Base-by-base conservation (phyloP, 2,329 filamentous ascomycete genomes). In the Madurella fahalii region DNA sequence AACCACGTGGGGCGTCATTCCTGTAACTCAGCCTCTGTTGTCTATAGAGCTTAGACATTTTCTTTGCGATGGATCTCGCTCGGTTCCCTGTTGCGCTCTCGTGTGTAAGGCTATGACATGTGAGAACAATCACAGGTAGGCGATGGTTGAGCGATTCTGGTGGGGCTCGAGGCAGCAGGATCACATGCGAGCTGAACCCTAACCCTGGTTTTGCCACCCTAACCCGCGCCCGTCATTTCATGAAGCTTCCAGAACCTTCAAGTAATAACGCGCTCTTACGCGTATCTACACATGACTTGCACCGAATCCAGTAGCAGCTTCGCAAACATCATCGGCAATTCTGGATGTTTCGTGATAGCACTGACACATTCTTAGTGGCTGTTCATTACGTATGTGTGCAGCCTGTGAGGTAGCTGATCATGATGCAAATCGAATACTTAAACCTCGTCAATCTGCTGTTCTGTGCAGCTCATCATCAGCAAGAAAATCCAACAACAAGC, bases 321-420 rank as follows among this genome's bases (percentile, higher is more conserved):
- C 46, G 47, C 51, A 50, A 53, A 18, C 43, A 48, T 8, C 41
- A 52, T 40, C 52, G 43, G 48, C 47, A 47, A 43, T 60, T 57
- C 55, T 54, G 47, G 58, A 13, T 4, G 41, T 17, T 60, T 58
- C 58, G 37, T 20, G 50, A 37, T 39, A 16, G 12, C n/a, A 13
- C 40, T 15, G 8, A 20, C 18, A 42, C 31, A 37, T 56, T 53
- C 32, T 44, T 49, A 44, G 55, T 53, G 17, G 12, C 17, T 12
- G 8, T 25, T 46, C 20, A 9, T 8, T 31, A 39, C 39, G 20
- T 34, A 16, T 46, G 4, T 12, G 13, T 11, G 9, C 13, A 37
- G 34, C 11, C 34, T 15, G 9, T 12, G 34, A 15, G 13, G 11
- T 37, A 4, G 4, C 34, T 37, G 11, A 37, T 37, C 34, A 37